Conservation (phyloP, 2,329 filamentous ascomycete species). For the Neophaeococcomyces mojaviensis region DNA sequence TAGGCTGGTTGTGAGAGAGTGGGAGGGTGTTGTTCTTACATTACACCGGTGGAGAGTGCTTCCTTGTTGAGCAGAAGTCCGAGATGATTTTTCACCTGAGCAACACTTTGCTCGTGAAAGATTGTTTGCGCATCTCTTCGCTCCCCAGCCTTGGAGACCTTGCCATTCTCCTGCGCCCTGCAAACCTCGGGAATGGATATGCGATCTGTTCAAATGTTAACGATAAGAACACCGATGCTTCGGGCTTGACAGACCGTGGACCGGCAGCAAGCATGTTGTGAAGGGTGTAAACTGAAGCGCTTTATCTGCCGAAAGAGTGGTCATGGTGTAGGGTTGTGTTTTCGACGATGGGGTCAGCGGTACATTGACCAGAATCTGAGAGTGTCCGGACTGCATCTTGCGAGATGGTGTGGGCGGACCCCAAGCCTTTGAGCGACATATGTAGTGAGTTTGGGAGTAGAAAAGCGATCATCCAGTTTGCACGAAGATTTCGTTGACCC, state of each 20-base stretch:
- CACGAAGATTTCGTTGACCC: too few species aligned
- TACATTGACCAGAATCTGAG: conserved; percentile 8
- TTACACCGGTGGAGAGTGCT: too few species aligned
- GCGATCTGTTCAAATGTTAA: conserved; percentile 13
- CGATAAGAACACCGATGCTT: conserved; percentile 5
- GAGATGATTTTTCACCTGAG: too few species aligned
- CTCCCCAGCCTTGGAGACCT: conserved; percentile 4
- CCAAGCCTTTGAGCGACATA: neutral
- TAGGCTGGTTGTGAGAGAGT: conserved; percentile 25
- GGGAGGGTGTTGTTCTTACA: conserved; percentile 38
- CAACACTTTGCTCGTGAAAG: too few species aligned
- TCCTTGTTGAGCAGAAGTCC: too few species aligned
- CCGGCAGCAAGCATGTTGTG: conserved; percentile 36
- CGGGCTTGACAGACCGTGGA: conserved; percentile 37
- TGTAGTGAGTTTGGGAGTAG: neutral
- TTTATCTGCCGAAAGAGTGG: conserved; percentile 33
- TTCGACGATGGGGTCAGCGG: neutral
- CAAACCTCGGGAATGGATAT: conserved; percentile 19
- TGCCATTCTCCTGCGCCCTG: conserved; percentile 6
- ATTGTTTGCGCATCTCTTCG: neutral
- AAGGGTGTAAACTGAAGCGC: conserved; percentile 44
- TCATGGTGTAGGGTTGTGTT: neutral
- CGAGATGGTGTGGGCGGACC: neutral
- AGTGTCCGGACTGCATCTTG: conserved; percentile 5
- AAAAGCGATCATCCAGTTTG: too few species aligned